Evolutionary conservation across 495 filamentous ascomycete species (phyloP).

Genomic region (Tricharina praecox): DNA sequence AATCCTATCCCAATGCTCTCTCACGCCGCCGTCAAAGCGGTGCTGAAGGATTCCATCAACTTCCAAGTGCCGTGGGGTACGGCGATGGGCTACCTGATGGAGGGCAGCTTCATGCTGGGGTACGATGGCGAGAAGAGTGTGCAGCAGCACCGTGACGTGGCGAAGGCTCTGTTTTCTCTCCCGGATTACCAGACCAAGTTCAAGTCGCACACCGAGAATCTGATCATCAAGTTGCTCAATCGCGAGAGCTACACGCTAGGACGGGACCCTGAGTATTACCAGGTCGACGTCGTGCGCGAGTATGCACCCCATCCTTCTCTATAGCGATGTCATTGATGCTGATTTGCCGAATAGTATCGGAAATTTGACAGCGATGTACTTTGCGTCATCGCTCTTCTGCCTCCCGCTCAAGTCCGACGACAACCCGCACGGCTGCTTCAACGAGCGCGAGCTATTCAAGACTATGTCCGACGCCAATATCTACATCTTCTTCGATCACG

Average conservation of each 20-base stretch:
- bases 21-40: conserved; percentile 34
- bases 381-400: conserved; percentile 44
- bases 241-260: conserved; percentile 36
- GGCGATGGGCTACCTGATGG: conserved; percentile 29
- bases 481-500: conserved; percentile 48
- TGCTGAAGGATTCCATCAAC: conserved; percentile 34
- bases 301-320: not conserved
- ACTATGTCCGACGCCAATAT: conserved; percentile 43
- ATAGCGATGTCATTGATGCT: not conserved
- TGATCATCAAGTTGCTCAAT: conserved; percentile 36
- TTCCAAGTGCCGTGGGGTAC: conserved; percentile 43
- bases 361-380: conserved; percentile 43
- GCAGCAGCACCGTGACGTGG: conserved; percentile 32
- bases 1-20: conserved; percentile 32
- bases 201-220: conserved; percentile 31
- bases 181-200: conserved; percentile 28
- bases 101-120: conserved; percentile 30
- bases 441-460: conserved; percentile 41
- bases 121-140: conserved; percentile 35
- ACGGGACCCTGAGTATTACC: conserved; percentile 31
- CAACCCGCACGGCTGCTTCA: conserved; percentile 25
- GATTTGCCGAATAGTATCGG: conserved; percentile 35
- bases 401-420: conserved; percentile 45
- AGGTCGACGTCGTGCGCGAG: conserved; percentile 45
- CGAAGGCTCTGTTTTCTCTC: conserved; percentile 33